Conservation (phyloP, 2,329 filamentous ascomycete species). For the Aspergillus fructus region DNA sequence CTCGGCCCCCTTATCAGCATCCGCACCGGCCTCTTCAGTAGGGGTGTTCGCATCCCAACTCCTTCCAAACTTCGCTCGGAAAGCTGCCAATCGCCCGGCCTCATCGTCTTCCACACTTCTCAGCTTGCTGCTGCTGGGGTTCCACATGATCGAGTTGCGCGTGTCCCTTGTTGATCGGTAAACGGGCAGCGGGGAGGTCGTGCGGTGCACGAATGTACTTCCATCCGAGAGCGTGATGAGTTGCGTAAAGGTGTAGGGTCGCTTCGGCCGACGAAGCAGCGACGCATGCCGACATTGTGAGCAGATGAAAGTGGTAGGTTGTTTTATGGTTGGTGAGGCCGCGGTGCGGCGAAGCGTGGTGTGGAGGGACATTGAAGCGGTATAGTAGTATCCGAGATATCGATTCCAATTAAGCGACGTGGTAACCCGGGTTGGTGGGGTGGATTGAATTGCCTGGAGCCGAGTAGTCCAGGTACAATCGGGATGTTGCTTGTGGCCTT, state of each 20-base stretch:
- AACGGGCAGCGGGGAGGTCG: slow-evolving; percentile 53
- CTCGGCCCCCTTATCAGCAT: slow-evolving; percentile 13
- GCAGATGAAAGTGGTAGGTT: slow-evolving; percentile 45
- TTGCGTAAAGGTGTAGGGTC: slow-evolving; percentile 97
- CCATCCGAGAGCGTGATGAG: slow-evolving; percentile 90
- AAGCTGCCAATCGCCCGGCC: slow-evolving; percentile 82
- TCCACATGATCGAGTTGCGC: slow-evolving; percentile 87
- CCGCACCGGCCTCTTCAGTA: slow-evolving; percentile 28
- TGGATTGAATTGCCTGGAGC: neutral
- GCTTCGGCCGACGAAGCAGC: slow-evolving; percentile 80
- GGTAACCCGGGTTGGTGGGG: neutral
- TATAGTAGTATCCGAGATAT: neutral
- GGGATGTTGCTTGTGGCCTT: neutral
- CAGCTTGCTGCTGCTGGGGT: slow-evolving; percentile 77
- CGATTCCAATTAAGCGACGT: neutral
- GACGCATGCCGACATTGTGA: slow-evolving; percentile 76
- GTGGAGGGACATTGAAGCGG: slow-evolving; percentile 34
- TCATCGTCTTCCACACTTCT: slow-evolving; percentile 92
- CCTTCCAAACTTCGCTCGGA: slow-evolving; percentile 79
- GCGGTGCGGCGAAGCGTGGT: slow-evolving; percentile 36
- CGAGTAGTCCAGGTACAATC: neutral
- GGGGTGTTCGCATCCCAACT: slow-evolving; percentile 67
- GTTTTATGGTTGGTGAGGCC: slow-evolving; percentile 24
- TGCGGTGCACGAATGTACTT: slow-evolving; percentile 64
- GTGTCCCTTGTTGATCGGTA: slow-evolving; percentile 74